Evolutionary conservation across 257 asterid genomes (phyloP).

Genomic region (Nemophila menziesii): DNA sequence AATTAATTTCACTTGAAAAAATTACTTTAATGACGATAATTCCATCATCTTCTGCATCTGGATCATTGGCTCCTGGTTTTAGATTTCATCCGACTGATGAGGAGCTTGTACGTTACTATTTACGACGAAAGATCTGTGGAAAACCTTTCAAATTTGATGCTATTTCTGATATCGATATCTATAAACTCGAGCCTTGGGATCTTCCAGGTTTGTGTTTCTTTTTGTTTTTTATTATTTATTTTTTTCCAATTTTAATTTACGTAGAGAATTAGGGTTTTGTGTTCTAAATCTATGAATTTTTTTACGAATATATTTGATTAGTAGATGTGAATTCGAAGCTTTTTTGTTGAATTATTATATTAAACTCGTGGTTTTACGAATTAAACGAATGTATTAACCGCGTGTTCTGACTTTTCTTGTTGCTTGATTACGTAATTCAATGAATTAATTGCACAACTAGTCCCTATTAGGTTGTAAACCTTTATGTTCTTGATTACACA

Average conservation of each 20-base stretch:
- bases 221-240: background rate
- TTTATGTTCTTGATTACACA: too few species aligned
- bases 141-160: constrained; percentile 57
- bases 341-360: too few species aligned
- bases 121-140: constrained; percentile 61
- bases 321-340: too few species aligned
- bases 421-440: too few species aligned
- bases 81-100: constrained; percentile 97
- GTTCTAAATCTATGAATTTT: background rate
- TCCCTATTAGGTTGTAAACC: too few species aligned
- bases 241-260: too few species aligned
- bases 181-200: constrained; percentile 96
- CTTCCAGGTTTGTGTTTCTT: constrained; percentile 49
- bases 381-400: too few species aligned
- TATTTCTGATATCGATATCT: constrained; percentile 77
- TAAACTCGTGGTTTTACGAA: too few species aligned
- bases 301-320: too few species aligned
- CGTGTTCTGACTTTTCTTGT: too few species aligned
- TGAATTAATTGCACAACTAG: too few species aligned
- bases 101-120: constrained; percentile 75
- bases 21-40: background rate
- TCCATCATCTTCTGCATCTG: constrained; percentile 15
- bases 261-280: background rate
- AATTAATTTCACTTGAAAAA: too few species aligned
- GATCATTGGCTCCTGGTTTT: constrained; percentile 72